Evolutionary conservation across 352 stramenopile species (phyloP), one percentile per base, ranked within the genome.

Genomic region (Pythium folliculosum): DNA sequence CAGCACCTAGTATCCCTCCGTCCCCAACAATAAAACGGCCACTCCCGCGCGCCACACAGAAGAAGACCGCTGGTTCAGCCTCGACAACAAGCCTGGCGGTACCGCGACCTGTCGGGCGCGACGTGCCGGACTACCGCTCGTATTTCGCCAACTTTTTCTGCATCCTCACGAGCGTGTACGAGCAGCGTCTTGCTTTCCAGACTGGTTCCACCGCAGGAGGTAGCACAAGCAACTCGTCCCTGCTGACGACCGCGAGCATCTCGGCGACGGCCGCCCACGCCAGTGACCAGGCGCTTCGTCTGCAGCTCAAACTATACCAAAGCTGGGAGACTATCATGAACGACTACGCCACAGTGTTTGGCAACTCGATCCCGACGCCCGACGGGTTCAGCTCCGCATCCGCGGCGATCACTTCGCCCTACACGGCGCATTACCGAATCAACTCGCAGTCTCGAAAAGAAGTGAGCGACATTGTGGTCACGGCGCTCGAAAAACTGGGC

Each of bases 311-410:
- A 55, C 71, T 96, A 0, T 95, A 96, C 54, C 76, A 91, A 50
- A 77, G 82, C 22, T 96, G 85, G 83, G 78, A 89, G 38, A 88
- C 76, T 21, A 91, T 96, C 69, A 96, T 96, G 87, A 64, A 82
- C 10, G 88, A 96, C 75, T 96, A 96, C 60, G 75, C 82, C 19
- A 94, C 86, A 0, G 86, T 95, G 6, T 96, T 96, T 71, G 81
- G 80, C 21, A 86, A 77, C 54, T 63, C 66, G 4, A 75, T 68
- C 5, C 69, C 71, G 2, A 69, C 69, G 37, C 75, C 40, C 7
- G 30, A 53, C 21, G 49, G 32, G 17, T 45, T 40, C 37, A 44
- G 21, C 16, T 38, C 65, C 10, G 82, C 84, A 55, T 52, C 81
- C 0, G 69, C 77, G 8, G 61, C 69, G 30, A 66, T 60, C 4